Base-by-base conservation (phyloP, 148 eudicot species). In the Gaultheria prostrata region DNA sequence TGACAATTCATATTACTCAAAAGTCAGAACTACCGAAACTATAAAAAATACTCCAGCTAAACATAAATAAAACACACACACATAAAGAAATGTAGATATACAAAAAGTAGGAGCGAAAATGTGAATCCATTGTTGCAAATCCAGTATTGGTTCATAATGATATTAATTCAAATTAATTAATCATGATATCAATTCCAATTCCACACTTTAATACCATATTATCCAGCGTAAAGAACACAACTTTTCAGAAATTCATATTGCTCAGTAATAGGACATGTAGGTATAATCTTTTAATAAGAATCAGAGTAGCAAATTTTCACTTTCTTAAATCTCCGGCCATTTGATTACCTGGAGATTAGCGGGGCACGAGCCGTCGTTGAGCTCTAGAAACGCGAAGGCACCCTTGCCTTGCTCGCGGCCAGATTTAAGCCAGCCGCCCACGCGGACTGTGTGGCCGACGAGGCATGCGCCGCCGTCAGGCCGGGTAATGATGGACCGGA, bases 381-480 rank as follows among this genome's bases (percentile, higher is more conserved):
- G 85, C 81, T 94, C 97, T 0, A 97, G 77, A 82, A 97, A 97
- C 0, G 98, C 99, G 78, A 97, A 92, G 0, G 90, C 35, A 0
- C 94, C 94, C 32, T 93, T 91, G 0, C 94, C 95, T 81, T 93
- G 97, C 82, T 92, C 92, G 0, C 99, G 85, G 13, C 99, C 99
- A 0, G 97, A 92, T 73, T 95, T 95, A 12, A 97, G 98, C 99
- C 98, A 97, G 0, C 99, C 99, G 1, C 94, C 95, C 69, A 97
- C 87, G 9, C 88, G 79, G 3, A 90, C 92, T 0, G 26, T 82
- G 79, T 88, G 85, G 30, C 98, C 98, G 80, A 95, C 90, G 2
- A 97, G 83, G 0, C 90, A 92, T 46, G 91, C 89, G 81, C 99
- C 99, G 76, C 91, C 93, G 86, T 97, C 95, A 80, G 88, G 56